A percentile compares a stretch with the other conserved stretches of the same genome.
Evolutionary conservation across 2,329 filamentous ascomycete genomes (phyloP).

Genomic region (Orbilia brochopaga): DNA sequence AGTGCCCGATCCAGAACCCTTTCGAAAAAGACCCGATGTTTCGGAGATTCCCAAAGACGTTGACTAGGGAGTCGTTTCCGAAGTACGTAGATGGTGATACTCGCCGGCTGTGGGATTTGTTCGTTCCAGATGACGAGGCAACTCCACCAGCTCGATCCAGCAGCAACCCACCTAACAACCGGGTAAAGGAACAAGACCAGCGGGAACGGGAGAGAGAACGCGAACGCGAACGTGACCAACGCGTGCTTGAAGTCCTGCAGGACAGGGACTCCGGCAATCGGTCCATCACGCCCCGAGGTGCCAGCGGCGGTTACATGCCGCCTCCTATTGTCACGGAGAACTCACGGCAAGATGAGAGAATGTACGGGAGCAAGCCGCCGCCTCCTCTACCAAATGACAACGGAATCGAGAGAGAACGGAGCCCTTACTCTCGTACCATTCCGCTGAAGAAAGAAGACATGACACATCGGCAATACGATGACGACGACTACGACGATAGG

Average conservation of each 20-base stretch:
- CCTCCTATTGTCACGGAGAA: constrained; percentile 26
- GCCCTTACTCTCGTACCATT: constrained; percentile 40
- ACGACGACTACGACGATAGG: constrained; percentile 31
- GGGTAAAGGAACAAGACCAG: constrained; percentile 18
- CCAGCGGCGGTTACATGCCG: constrained; percentile 23
- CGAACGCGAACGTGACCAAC: constrained; percentile 41
- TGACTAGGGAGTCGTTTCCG: constrained; percentile 45
- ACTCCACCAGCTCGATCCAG: constrained; percentile 6
- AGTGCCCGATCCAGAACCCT: constrained; percentile 52
- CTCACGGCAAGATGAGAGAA: constrained; percentile 20
- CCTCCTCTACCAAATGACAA: constrained; percentile 44
- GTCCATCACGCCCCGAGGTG: constrained; percentile 34
- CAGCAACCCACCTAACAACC: constrained; percentile 16
- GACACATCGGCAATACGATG: constrained; percentile 20
- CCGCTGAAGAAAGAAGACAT: constrained; percentile 21
- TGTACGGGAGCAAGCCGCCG: constrained; percentile 38
- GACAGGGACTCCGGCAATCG: constrained; percentile 32
- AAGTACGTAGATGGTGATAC: constrained; percentile 44
- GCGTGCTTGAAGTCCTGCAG: constrained; percentile 40
- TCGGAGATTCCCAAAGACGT: constrained; percentile 43
- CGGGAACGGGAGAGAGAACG: constrained; percentile 31
- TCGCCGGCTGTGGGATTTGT: constrained; percentile 44
- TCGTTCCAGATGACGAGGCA: constrained; percentile 42
- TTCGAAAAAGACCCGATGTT: constrained; percentile 47
- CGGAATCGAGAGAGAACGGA: constrained; percentile 41